These are phyloP conservation scores for Kodamaea kaohsiungensis DNA, from an alignment of 805 yeast species.

Conservation along the genomic window DNA sequence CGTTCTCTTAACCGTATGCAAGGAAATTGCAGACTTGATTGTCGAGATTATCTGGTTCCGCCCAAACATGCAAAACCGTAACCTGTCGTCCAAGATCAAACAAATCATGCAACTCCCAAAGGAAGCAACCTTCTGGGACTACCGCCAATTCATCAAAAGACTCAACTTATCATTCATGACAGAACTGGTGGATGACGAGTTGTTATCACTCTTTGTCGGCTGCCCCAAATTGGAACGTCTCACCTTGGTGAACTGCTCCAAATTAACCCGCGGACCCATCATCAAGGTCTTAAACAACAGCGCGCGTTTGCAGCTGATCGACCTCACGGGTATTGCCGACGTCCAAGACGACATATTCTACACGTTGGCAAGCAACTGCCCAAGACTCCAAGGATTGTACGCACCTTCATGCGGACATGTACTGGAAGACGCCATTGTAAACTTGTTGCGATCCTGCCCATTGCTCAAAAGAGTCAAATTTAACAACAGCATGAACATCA, in stretches of 20 bases:
- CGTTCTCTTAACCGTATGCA: constrained; percentile 69
- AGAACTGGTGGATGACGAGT: constrained; percentile 61
- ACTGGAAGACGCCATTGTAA: constrained; percentile 60
- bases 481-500: constrained; percentile 66
- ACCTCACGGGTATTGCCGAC: constrained; percentile 74
- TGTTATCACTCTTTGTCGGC: constrained; percentile 59
- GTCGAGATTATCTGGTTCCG: constrained; percentile 87
- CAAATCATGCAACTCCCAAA: constrained; percentile 54
- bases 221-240: constrained; percentile 81
- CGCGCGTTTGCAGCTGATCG: constrained; percentile 76
- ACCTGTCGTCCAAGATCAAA: constrained; percentile 53
- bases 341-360: constrained; percentile 65
- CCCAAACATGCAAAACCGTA: constrained; percentile 62
- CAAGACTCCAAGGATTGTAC: constrained; percentile 82
- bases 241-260: constrained; percentile 78
- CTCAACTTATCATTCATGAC: constrained; percentile 78
- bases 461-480: constrained; percentile 80
- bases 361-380: constrained; percentile 70
- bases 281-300: constrained; percentile 64
- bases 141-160: constrained; percentile 69
- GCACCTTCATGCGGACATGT: constrained; percentile 83
- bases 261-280: constrained; percentile 61
- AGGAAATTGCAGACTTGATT: constrained; percentile 74
- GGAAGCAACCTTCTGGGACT: constrained; percentile 60
- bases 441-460: constrained; percentile 63